phyloP scores from a whole-genome alignment of 257 asterid genomes.

The Solanum lignicaule region DNA sequence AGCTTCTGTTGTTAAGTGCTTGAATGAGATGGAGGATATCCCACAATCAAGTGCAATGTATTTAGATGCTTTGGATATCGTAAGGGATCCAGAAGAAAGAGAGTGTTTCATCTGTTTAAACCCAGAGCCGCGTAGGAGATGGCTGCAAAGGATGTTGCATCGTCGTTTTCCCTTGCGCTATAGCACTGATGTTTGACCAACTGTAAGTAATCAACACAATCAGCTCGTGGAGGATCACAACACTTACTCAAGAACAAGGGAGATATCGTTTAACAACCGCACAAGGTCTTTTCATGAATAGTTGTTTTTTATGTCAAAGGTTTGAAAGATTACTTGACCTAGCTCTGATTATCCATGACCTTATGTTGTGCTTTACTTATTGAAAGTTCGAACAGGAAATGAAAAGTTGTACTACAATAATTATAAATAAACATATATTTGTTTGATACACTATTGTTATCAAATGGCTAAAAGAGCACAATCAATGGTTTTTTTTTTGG shows the following conservation, averaged over 20 bases:
- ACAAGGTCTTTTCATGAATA: not conserved
- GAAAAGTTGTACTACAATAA: not conserved
- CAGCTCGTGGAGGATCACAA: not conserved
- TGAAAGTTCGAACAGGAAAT: not conserved
- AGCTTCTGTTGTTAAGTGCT: slow-evolving; percentile 47
- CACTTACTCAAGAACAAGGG: not conserved
- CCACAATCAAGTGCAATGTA: slow-evolving; percentile 80
- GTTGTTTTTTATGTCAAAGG: not conserved
- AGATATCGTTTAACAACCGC: not conserved
- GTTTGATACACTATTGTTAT: not conserved
- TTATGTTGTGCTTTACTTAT: not conserved
- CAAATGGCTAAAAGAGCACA: not conserved
- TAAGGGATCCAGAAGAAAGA: slow-evolving; percentile 62
- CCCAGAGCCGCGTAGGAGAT: slow-evolving; percentile 82
- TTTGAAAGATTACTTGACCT: not conserved
- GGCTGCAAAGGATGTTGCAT: slow-evolving; percentile 83
- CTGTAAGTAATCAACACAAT: not conserved
- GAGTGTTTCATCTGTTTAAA: slow-evolving; percentile 82
- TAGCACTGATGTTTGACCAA: slow-evolving; percentile 23
- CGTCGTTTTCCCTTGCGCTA: slow-evolving; percentile 63
- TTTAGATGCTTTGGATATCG: slow-evolving; percentile 77
- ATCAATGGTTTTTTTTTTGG: not conserved
- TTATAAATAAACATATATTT: not conserved
- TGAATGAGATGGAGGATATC: slow-evolving; percentile 81
- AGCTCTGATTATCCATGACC: not conserved